Evolutionary conservation across 352 stramenopile species (phyloP), one percentile per base, ranked within the genome.

Genomic region (Phytophthora quininea): DNA sequence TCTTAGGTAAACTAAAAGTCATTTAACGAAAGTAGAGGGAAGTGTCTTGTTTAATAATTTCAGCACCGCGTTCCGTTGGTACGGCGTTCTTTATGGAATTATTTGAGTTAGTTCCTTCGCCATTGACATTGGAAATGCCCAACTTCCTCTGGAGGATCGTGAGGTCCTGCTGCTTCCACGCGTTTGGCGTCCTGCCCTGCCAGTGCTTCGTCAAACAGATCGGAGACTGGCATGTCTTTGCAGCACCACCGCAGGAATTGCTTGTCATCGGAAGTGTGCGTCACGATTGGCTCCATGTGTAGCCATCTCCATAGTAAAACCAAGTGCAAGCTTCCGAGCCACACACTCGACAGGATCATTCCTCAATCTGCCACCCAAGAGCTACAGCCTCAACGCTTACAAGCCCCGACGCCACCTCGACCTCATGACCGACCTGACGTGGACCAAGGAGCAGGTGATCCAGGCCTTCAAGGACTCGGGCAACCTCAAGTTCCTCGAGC

Each of bases 401-500:
- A 40, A n/a, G n/a, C n/a, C n/a, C n/a, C n/a, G n/a, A n/a, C n/a
- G n/a, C n/a, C n/a, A n/a, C n/a, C 33, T 42, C 10, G 30, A 57
- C 3, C 37, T 7, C 24, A 88, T 87, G 78, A 61, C 35, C 37
- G 77, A 82, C 29, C 71, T 64, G 15, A 67, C 71, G 50, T 80
- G 82, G 66, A 78, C 66, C 50, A 86, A 82, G 54, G 69, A 80
- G 46, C 60, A 88, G 60, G 77, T 82, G 63, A 48, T 85, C 60
- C 54, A 82, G 67, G 78, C 83, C 40, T 74, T 82, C 57, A 71
- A 84, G 58, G 64, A 86, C 42, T 62, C 69, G 10, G 80, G 80
- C 47, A 89, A 89, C 70, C 80, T 90, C 71, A 83, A 83, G 64
- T 83, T 91, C 60, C 66, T 91, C 32, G 83, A 91, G 64, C 83